Conservation (phyloP, 768 basidiomycete species). For the Leccinum boreale region DNA sequence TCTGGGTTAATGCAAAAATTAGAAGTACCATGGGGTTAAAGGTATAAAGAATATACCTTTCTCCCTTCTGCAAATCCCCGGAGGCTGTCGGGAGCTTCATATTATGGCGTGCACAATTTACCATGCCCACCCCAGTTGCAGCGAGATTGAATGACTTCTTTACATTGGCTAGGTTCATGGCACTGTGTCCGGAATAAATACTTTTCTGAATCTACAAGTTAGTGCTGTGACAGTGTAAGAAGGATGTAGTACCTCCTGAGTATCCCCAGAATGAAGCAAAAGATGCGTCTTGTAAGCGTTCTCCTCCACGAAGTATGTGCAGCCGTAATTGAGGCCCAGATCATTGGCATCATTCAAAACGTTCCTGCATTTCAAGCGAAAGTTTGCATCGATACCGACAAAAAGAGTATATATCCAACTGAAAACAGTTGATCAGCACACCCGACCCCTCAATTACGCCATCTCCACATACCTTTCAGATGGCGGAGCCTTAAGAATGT, state of each 20-base stretch:
- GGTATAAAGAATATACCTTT: constrained; percentile 6
- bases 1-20: background rate
- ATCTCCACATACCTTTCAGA: background rate
- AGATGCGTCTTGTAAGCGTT: background rate
- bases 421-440: background rate
- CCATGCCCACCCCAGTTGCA: constrained; percentile 28
- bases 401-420: background rate
- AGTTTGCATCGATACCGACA: background rate
- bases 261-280: too few species aligned
- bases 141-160: constrained; percentile 7
- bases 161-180: constrained; percentile 9
- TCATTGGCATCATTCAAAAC: background rate
- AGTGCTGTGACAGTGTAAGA: background rate
- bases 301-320: background rate
- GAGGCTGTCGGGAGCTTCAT: constrained; percentile 16
- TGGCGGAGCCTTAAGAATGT: background rate
- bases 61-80: constrained; percentile 18
- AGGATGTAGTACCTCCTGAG: background rate
- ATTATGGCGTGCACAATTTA: constrained; percentile 24
- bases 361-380: background rate
- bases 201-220: constrained; percentile 1
- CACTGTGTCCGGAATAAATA: background rate
- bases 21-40: background rate
- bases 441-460: background rate
- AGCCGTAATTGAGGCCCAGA: background rate